Conservation (phyloP, 2,329 filamentous ascomycete genomes). For the Diaporthe ilicicola region DNA sequence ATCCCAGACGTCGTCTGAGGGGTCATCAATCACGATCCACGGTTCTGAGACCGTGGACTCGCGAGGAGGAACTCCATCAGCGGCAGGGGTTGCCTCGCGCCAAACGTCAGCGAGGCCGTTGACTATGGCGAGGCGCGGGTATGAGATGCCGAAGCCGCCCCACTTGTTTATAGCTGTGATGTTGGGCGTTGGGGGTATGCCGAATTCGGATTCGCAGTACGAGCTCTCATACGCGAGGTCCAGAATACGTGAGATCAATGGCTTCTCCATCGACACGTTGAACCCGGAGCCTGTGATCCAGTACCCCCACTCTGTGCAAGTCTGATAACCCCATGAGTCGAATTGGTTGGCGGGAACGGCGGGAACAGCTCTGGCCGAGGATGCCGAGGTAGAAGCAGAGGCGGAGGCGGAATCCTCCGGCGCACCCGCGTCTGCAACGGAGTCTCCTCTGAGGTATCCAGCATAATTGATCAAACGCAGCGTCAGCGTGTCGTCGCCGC, state of each 20-base stretch:
- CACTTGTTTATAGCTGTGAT: conserved; percentile 76
- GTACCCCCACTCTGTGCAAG: conserved; percentile 76
- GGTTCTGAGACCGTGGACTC: conserved; percentile 71
- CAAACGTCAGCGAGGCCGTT: conserved; percentile 84
- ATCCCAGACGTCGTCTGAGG: background rate
- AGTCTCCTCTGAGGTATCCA: background rate
- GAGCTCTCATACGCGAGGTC: conserved; percentile 68
- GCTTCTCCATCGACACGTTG: conserved; percentile 64
- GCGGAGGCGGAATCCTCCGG: conserved; percentile 40
- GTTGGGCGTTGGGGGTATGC: conserved; percentile 70
- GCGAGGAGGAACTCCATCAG: conserved; percentile 64
- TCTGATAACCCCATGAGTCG: conserved; percentile 61
- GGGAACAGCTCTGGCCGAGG: conserved; percentile 44
- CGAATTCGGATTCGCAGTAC: conserved; percentile 74
- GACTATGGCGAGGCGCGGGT: conserved; percentile 78
- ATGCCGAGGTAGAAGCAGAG: conserved; percentile 39
- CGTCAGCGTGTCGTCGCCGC: background rate
- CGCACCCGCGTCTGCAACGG: background rate
- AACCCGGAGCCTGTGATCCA: conserved; percentile 77
- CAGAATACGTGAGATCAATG: conserved; percentile 76
- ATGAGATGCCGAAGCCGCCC: conserved; percentile 76
- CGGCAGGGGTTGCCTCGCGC: conserved; percentile 77
- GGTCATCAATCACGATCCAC: conserved; percentile 69
- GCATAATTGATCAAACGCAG: conserved; percentile 1
- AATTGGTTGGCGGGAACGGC: conserved; percentile 49